phyloP scores from a whole-genome alignment of 768 basidiomycete genomes.

The Lyophyllum decastes region DNA sequence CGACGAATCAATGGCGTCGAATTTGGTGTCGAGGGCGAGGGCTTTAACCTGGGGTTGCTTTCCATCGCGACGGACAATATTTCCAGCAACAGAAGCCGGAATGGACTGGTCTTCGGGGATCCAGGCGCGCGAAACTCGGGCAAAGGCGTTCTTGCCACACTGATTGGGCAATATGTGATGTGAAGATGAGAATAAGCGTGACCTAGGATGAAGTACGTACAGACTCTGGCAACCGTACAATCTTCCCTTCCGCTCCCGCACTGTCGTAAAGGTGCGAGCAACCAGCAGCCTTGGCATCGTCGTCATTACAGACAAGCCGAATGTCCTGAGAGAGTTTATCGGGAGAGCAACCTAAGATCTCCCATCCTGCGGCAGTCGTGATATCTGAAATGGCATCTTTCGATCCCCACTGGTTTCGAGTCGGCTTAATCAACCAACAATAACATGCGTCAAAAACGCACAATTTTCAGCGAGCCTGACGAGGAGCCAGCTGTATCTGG shows the following conservation, averaged over 20 bases:
- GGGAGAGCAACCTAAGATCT: constrained; percentile 46
- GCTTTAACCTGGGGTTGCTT: constrained; percentile 36
- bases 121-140: constrained; percentile 42
- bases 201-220: constrained; percentile 29
- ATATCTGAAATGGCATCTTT: constrained; percentile 40
- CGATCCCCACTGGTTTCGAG: constrained; percentile 35
- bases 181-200: not conserved
- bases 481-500: constrained; percentile 28
- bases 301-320: constrained; percentile 44
- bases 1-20: constrained; percentile 27
- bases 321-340: constrained; percentile 44
- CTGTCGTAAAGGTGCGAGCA: constrained; percentile 42
- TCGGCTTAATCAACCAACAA: not conserved
- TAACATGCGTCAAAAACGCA: constrained; percentile 18
- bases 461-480: constrained; percentile 42
- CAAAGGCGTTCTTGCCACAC: constrained; percentile 44
- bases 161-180: constrained; percentile 13
- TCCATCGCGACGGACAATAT: constrained; percentile 34
- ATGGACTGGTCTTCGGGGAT: constrained; percentile 44
- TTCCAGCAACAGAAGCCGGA: constrained; percentile 27
- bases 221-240: constrained; percentile 53
- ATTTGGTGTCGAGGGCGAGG: constrained; percentile 42
- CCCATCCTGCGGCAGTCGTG: constrained; percentile 54
- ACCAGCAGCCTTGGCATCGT: constrained; percentile 24
- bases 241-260: constrained; percentile 44